Evolutionary conservation across 257 asterid species (phyloP).

Genomic region (Scutellaria galericulata): DNA sequence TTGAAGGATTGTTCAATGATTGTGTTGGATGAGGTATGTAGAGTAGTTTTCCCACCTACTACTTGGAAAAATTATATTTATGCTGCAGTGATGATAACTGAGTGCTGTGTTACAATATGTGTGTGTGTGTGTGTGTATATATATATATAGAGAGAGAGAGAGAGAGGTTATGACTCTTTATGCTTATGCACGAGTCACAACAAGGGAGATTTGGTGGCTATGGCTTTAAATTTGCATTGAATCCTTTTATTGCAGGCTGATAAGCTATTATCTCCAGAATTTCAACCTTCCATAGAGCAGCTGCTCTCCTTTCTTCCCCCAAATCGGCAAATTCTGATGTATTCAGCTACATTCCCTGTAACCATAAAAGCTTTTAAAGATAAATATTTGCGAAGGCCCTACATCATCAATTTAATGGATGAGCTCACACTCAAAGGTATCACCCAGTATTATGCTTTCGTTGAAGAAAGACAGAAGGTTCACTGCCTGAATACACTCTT

Average conservation of each 20-base stretch:
- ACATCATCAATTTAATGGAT: slow-evolving; percentile 76
- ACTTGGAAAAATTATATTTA: background rate
- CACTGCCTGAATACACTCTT: slow-evolving; percentile 85
- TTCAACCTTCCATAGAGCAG: slow-evolving; percentile 79
- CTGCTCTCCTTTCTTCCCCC: slow-evolving; percentile 54
- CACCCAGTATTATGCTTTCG: slow-evolving; percentile 79
- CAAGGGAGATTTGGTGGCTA: slow-evolving; percentile 1
- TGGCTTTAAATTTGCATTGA: slow-evolving; percentile 3
- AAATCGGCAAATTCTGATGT: slow-evolving; percentile 70
- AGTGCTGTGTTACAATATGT: background rate
- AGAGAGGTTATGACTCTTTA: background rate
- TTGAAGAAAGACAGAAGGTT: slow-evolving; percentile 84
- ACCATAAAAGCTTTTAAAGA: slow-evolving; percentile 75
- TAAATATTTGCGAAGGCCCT: slow-evolving; percentile 63
- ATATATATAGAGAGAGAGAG: too few species aligned
- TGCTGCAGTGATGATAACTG: too few species aligned
- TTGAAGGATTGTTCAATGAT: slow-evolving; percentile 64
- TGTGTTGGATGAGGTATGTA: slow-evolving; percentile 75
- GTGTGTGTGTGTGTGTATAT: too few species aligned
- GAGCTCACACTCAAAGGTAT: slow-evolving; percentile 85
- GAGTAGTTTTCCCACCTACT: background rate
- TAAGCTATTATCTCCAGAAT: slow-evolving; percentile 80
- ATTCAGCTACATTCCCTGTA: slow-evolving; percentile 81
- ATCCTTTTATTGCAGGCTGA: slow-evolving; percentile 58
- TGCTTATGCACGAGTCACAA: background rate